Evolutionary conservation across 805 yeast species (phyloP).

Genomic region (Limtongia smithiae): DNA sequence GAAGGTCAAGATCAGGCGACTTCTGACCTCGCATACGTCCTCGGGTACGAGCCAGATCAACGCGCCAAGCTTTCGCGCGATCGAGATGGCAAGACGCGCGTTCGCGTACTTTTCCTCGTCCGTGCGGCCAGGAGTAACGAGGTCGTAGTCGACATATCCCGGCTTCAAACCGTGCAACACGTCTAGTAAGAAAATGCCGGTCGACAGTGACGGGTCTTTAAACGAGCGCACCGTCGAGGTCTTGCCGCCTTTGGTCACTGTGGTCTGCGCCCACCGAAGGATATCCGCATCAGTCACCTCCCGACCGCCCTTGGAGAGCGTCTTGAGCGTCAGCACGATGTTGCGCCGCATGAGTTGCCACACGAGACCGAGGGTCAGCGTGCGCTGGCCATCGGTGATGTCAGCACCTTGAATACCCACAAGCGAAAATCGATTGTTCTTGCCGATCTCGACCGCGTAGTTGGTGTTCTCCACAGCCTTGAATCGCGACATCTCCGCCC

Average conservation of each 20-base stretch:
- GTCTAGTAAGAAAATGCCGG: conserved; percentile 80
- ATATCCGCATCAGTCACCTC: conserved; percentile 82
- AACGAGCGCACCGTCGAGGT: conserved; percentile 65
- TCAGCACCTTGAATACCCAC: conserved; percentile 99
- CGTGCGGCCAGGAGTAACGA: conserved; percentile 73
- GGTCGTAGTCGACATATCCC: conserved; percentile 93
- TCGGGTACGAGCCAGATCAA: conserved; percentile 99
- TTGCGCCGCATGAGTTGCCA: conserved; percentile 99
- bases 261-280: conserved; percentile 88
- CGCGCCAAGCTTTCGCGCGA: conserved; percentile 97
- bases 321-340: conserved; percentile 76
- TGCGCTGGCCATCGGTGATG: conserved; percentile 86
- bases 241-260: conserved; percentile 83
- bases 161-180: conserved; percentile 91
- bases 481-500: conserved; percentile 77
- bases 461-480: conserved; percentile 97
- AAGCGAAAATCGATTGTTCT: conserved; percentile 83
- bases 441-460: conserved; percentile 95
- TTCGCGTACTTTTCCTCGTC: conserved; percentile 89
- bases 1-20: conserved; percentile 88
- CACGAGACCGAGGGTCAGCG: conserved; percentile 85
- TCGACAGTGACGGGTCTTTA: conserved; percentile 72
- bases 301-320: conserved; percentile 66
- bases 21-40: conserved; percentile 93
- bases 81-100: conserved; percentile 90